Base-by-base conservation (phyloP, 257 asterid genomes). In the Solanum appendiculatum region DNA sequence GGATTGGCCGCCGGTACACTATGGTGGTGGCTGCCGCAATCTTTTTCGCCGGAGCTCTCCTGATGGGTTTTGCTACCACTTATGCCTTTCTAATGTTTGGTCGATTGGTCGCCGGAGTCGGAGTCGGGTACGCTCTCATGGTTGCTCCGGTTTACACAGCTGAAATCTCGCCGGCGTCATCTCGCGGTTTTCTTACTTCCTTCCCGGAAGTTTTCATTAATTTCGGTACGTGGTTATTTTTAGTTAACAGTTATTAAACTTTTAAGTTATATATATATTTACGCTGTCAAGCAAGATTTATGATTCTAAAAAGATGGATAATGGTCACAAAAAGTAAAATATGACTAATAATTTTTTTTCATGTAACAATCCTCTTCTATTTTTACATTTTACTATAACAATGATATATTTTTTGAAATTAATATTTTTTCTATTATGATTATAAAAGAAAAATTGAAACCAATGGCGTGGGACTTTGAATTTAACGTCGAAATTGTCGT, bases 141-240 rank as follows among this genome's bases (percentile, higher is more conserved):
- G 93, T 96, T 5, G 99, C 98, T 37, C 99, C 98, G 33, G 99
- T 96, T 33, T 96, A 96, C 92, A 93, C 99, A 40, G 95, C 99
- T 20, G 98, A 96, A 95, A 93, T 96, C 33, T 83, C 99, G 37
- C 99, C 98, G 93, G 98, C 98, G 21, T 91, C 98, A 18, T 90
- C 95, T 40, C 95, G 98, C 8, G 99, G 98, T 20, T 95, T 95
- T 89, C 98, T 96, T 74, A 85, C 96, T 68, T 96, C 99, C 68
- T 96, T 96, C 87, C 98, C 99, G 13, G 98, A 95, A 89, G 98
- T 96, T 60, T 95, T 96, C 93, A 94, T 96, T 89, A 96, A 95
- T 89, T 89, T 90, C 68, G 98, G 98, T 95, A 86, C 39, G 90
- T 68, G 3, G 7, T 34, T 13, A 11, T 74, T 39, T 74, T 74